These are phyloP conservation scores for Evernia prunastri DNA, from an alignment of 495 filamentous ascomycete genomes.

Conservation along the genomic window DNA sequence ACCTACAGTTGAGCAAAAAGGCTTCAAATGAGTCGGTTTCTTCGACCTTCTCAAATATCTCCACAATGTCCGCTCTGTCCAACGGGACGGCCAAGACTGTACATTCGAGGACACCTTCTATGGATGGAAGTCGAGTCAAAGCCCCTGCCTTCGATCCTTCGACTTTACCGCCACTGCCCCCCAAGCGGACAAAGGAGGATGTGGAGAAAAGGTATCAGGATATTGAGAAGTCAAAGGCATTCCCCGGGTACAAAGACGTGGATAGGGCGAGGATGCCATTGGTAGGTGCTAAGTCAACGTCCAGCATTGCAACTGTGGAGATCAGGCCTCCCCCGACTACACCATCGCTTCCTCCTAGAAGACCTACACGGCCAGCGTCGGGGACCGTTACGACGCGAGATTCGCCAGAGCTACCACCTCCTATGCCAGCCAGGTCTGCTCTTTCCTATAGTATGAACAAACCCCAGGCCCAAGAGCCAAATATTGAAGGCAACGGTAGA, in stretches of 20 bases:
- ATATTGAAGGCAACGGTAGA: slow-evolving; percentile 18
- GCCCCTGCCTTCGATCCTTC: slow-evolving; percentile 42
- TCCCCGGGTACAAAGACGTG: slow-evolving; percentile 14
- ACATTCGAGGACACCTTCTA: slow-evolving; percentile 34
- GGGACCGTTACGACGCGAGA: slow-evolving; percentile 27
- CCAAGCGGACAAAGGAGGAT: slow-evolving; percentile 27
- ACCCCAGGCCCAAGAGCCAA: background rate
- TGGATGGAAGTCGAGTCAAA: slow-evolving; percentile 34
- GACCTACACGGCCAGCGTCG: slow-evolving; percentile 23
- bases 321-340: slow-evolving; percentile 20
- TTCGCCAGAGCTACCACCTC: slow-evolving; percentile 32
- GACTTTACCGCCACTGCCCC: slow-evolving; percentile 42
- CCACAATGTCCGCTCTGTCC: slow-evolving; percentile 31
- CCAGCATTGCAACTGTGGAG: slow-evolving; percentile 16
- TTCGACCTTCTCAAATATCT: slow-evolving; percentile 31
- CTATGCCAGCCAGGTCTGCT: slow-evolving; percentile 34
- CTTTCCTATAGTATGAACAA: slow-evolving; percentile 38
- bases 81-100: slow-evolving; percentile 32
- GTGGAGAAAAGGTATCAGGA: slow-evolving; percentile 20
- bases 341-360: slow-evolving; percentile 31
- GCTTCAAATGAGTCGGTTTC: slow-evolving; percentile 30
- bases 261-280: slow-evolving; percentile 19
- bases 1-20: slow-evolving; percentile 34
- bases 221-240: slow-evolving; percentile 23
- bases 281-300: slow-evolving; percentile 20